These are phyloP conservation scores for Halophytophthora batemanensis DNA, from an alignment of 352 stramenopile genomes.

Conservation along the genomic window DNA sequence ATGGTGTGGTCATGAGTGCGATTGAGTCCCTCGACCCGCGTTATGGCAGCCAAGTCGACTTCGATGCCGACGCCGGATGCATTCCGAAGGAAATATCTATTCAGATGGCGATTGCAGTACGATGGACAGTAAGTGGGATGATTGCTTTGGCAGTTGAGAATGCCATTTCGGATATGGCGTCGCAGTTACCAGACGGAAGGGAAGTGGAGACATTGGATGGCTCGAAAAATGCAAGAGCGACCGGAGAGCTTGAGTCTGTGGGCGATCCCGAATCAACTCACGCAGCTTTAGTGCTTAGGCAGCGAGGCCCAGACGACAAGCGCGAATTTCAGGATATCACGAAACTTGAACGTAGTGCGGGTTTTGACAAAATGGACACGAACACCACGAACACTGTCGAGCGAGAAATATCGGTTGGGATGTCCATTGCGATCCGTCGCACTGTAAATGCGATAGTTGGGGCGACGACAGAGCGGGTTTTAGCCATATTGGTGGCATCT, in stretches of 20 bases:
- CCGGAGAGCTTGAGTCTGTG: no score
- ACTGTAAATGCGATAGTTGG: conserved; percentile 33
- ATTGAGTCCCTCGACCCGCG: conserved; percentile 19
- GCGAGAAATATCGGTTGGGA: conserved; percentile 18
- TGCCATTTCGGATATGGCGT: conserved; percentile 14
- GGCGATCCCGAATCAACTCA: no score
- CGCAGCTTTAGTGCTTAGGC: no score
- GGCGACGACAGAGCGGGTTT: conserved; percentile 11
- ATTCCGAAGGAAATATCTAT: conserved; percentile 20
- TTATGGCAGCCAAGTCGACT: conserved; percentile 6
- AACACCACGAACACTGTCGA: not conserved
- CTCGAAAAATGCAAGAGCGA: not conserved
- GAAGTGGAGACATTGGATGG: not conserved
- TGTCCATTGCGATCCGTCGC: conserved; percentile 27
- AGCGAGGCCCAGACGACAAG: no score
- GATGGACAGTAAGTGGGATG: conserved; percentile 36
- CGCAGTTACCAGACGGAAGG: not conserved
- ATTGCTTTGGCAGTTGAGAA: conserved; percentile 40
- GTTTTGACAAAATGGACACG: no score
- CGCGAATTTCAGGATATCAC: no score
- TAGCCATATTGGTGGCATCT: conserved; percentile 10
- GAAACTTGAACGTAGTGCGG: no score
- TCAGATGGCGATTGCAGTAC: conserved; percentile 46
- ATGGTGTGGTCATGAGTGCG: conserved; percentile 12
- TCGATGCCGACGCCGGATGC: conserved; percentile 4